A percentile compares a stretch with the other conserved stretches of the same genome.
These are phyloP conservation scores for Tardiomyces digboiensis DNA, from an alignment of 1,139 yeast genomes.

Conservation along the genomic window DNA sequence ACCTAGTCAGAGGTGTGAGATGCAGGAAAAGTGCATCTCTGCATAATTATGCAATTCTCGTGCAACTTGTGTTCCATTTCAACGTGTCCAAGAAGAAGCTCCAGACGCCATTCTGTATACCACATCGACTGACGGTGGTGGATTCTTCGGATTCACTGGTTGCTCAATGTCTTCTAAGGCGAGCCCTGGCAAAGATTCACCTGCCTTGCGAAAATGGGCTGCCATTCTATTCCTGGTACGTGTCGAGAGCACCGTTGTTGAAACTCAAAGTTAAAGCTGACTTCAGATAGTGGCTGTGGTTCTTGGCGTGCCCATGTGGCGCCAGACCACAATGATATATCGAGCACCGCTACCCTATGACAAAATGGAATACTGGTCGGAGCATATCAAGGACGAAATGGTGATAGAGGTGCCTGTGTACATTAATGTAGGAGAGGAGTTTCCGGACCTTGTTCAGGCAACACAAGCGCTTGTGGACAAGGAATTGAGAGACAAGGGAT, in stretches of 20 bases:
- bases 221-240: not conserved
- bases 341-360: conserved; percentile 64
- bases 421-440: conserved; percentile 27
- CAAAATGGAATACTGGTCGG: conserved; percentile 37
- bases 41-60: too few relatives aligned
- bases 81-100: too few relatives aligned
- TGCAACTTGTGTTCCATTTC: too few relatives aligned
- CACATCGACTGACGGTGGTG: too few relatives aligned
- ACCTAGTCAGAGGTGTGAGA: too few relatives aligned
- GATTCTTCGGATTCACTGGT: too few relatives aligned
- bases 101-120: too few relatives aligned
- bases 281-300: conserved; percentile 30
- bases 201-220: not conserved
- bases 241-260: not conserved
- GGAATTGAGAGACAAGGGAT: conserved; percentile 16
- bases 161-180: too few relatives aligned
- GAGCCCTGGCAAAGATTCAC: not conserved
- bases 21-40: too few relatives aligned
- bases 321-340: conserved; percentile 57
- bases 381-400: conserved; percentile 30
- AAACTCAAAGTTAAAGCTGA: not conserved
- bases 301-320: conserved; percentile 74
- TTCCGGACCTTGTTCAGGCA: conserved; percentile 37
- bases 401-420: conserved; percentile 48
- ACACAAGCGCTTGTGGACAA: conserved; percentile 32